phyloP scores from a whole-genome alignment of 2,329 filamentous ascomycete genomes.

The Bretziella fagacearum region DNA sequence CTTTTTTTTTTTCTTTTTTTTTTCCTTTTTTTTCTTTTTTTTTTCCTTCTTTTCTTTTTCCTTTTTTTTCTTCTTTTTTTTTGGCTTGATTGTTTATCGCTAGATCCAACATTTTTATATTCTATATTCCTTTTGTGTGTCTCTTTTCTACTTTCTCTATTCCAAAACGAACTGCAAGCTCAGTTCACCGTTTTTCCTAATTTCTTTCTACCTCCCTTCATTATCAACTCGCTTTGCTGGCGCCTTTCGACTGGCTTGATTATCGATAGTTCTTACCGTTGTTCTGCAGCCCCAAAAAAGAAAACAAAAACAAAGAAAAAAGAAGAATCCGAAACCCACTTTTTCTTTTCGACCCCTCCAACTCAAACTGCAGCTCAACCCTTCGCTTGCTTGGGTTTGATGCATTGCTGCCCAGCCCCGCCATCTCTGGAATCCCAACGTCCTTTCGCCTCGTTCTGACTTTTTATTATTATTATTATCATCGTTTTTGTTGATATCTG shows the following conservation, averaged over 20 bases:
- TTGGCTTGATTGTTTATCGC: too few species aligned
- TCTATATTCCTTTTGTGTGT: too few species aligned
- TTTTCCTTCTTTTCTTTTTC: not conserved
- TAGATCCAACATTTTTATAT: too few species aligned
- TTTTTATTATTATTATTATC: not conserved
- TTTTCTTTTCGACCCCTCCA: too few species aligned
- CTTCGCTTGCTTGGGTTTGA: not conserved
- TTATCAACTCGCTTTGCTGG: not conserved
- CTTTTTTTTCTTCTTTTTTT: not conserved
- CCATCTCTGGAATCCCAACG: not conserved
- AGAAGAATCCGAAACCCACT: too few species aligned
- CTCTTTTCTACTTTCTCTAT: too few species aligned
- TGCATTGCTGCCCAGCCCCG: conserved; percentile 7
- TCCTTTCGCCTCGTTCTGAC: not conserved
- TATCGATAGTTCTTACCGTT: too few species aligned
- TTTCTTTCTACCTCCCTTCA: not conserved
- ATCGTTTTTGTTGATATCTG: too few species aligned
- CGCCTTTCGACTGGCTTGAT: not conserved
- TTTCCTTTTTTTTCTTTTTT: not conserved
- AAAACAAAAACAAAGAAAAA: too few species aligned
- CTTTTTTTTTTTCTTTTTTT: not conserved
- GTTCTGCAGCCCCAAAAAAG: not conserved
- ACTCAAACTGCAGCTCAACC: not conserved
- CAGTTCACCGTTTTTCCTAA: too few species aligned
- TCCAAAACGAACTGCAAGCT: too few species aligned